Evolutionary conservation across 1,284 basidiomycete species (phyloP), one percentile per base, ranked within the genome.

Genomic region (Ceratobasidium theobromae): DNA sequence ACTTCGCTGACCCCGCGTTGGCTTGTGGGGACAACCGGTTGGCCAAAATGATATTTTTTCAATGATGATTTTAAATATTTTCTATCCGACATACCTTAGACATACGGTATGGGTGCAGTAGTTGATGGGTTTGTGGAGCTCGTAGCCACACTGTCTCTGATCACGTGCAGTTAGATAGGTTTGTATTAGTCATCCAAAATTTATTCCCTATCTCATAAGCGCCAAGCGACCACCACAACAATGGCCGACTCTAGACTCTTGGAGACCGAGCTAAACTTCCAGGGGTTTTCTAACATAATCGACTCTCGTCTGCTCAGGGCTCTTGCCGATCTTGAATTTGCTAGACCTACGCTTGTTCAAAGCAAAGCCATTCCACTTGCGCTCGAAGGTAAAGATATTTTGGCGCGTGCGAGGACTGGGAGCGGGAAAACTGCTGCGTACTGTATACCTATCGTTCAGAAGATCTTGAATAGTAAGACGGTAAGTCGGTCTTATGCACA

Each of bases 391-490:
- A 86, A 87, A 54, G 97, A 99, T 77, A 91, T 99, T 62, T 84
- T 99, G 25, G 96, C 95, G 4, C 84, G 93, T 33, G 95, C 97
- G 2, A 84, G 93, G 38, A 99, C 97, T 1, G 97, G 97, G 12
- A 95, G 91, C 67, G 97, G 97, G 51, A 99, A 99, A 81, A 99
- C 97, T 0, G 91, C 93, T 0, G 95, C 97, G 2, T 99, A 99
- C 76, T 93, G 88, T 69, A 84, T 99, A 3, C 96, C 97, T 0
- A 77, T 95, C 16, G 79, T 94, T 0, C 96, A 99, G 75, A 95
- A 93, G 75, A 87, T 99, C 32, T 74, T 99, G 57, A 85, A 83
- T 70, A 82, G 84, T 3, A 96, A 96, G 82, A 79, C 79, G 74
- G 70, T 66, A 53, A 60, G 69, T 14, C 30, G 45, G 4, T 57